phyloP scores from a whole-genome alignment of 352 stramenopile genomes.

The Saprolegnia parasitica region DNA sequence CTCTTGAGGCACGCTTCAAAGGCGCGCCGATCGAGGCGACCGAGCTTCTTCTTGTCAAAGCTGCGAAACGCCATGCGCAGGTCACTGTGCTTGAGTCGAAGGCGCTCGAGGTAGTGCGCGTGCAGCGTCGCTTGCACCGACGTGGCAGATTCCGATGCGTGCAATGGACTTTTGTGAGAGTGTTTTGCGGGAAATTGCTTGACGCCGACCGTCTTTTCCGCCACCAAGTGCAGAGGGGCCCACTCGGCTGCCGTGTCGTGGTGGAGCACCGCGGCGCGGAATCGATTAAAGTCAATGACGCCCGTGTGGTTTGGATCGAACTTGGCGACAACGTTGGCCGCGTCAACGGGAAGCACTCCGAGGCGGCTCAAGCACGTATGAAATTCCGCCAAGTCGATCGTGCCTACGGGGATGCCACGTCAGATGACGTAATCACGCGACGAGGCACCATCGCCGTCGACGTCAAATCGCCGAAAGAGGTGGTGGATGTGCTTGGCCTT shows the following conservation, averaged over 20 bases:
- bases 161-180: not conserved
- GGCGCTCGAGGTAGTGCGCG: not conserved
- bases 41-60: constrained; percentile 4
- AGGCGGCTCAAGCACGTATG: not conserved
- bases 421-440: not conserved
- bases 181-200: constrained; percentile 5
- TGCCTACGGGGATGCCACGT: not conserved
- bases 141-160: not conserved
- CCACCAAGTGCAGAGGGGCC: not conserved
- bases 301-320: constrained; percentile 7
- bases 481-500: constrained; percentile 16
- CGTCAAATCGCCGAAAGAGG: constrained; percentile 17
- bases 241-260: constrained; percentile 1
- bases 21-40: not conserved
- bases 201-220: constrained; percentile 5
- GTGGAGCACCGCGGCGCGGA: not conserved
- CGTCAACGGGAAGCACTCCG: not conserved
- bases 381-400: constrained; percentile 9
- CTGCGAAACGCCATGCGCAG: constrained; percentile 15
- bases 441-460: not conserved
- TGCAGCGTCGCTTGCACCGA: not conserved
- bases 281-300: not conserved
- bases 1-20: constrained; percentile 7
- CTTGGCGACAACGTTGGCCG: not conserved
- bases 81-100: constrained; percentile 14